Base-by-base conservation (phyloP, 2,329 filamentous ascomycete genomes). In the Dactylella cylindrospora region DNA sequence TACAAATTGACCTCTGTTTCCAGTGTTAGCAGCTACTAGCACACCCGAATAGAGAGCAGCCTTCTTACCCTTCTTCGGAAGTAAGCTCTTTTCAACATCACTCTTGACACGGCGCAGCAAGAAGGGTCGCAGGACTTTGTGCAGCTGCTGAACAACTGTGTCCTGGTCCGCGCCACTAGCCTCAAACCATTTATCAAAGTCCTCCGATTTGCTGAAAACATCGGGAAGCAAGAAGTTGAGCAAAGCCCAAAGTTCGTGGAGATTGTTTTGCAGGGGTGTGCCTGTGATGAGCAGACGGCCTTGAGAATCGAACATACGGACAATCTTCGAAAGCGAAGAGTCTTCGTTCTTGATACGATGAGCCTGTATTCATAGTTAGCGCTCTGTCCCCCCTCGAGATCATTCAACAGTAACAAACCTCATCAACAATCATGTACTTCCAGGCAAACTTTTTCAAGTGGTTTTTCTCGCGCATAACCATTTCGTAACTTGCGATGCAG, bases 311-410 rank as follows among this genome's bases (percentile, higher is more conserved):
- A 98, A 98, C 47, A 96, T 77, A 67, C 93, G 88, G 66, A 98
- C 95, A 67, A 97, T 94, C 71, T 97, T 91, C 2, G 93, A 90
- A 2, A 98, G 79, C 0, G 93, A 96, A 0, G 93, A 98, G 73
- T 97, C 90, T 72, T 98, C 93, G 74, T 98, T 98, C 78, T 98
- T 98, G 80, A 98, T 98, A 62, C 93, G 89, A 74, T 98, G 93
- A 1, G 93, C 85, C 71, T 73, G 38, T 9, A 12, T 17, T 7
- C 6, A 20, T 22, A 10, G 17, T 51, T 59, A 50, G 33, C 19
- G 12, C 2, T 15, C n/a, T 8, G 1, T 17, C 5, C n/a, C n/a
- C n/a, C n/a, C n/a, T n/a, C n/a, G n/a, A n/a, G n/a, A n/a, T n/a
- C n/a, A n/a, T n/a, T n/a, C 36, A 38, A 65, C 65, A 67, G 64